phyloP scores from a whole-genome alignment of 306 rosid genomes.

The Cucurbita moschata region DNA sequence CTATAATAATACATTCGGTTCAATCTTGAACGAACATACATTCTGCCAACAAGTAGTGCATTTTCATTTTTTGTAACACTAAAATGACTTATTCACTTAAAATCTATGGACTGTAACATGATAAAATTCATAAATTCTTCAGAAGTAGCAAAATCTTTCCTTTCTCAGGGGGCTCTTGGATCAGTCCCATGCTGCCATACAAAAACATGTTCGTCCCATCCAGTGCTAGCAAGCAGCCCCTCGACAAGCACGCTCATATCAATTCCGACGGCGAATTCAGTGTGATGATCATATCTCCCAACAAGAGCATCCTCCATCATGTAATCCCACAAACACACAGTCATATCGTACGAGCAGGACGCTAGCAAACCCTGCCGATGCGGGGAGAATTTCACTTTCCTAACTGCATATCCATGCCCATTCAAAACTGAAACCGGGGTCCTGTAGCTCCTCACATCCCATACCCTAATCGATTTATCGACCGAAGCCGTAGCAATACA shows the following conservation, averaged over 20 bases:
- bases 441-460: slow-evolving; percentile 63
- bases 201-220: slow-evolving; percentile 89
- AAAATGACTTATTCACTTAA: not conserved
- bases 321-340: slow-evolving; percentile 81
- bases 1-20: not conserved
- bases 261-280: slow-evolving; percentile 83
- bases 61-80: not conserved
- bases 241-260: slow-evolving; percentile 90
- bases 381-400: slow-evolving; percentile 69
- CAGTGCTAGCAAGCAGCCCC: slow-evolving; percentile 80
- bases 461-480: slow-evolving; percentile 66
- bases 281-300: slow-evolving; percentile 76
- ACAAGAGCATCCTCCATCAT: slow-evolving; percentile 79
- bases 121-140: not conserved
- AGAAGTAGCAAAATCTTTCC: slow-evolving; percentile 6
- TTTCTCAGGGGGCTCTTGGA: slow-evolving; percentile 56
- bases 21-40: not conserved
- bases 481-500: slow-evolving; percentile 62
- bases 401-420: slow-evolving; percentile 74
- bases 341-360: slow-evolving; percentile 86
- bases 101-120: slow-evolving; percentile 4
- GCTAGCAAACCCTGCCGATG: slow-evolving; percentile 47
- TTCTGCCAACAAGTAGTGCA: not conserved
- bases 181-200: slow-evolving; percentile 94
- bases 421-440: slow-evolving; percentile 57